phyloP scores from a whole-genome alignment of 2,329 filamentous ascomycete genomes.

The Stemphylium lycopersici region DNA sequence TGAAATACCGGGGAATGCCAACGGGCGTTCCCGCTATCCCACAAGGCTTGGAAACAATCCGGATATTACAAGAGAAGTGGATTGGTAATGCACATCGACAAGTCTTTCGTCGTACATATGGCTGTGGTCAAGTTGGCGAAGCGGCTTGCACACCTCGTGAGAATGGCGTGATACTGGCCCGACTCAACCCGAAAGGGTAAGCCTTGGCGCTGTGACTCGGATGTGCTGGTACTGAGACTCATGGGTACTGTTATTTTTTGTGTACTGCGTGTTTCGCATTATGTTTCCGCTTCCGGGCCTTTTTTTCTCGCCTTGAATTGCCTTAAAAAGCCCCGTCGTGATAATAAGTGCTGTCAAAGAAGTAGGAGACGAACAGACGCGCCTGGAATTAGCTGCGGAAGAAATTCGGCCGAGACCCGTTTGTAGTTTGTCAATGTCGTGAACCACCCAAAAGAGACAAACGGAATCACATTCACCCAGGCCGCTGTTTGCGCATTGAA shows the following conservation, averaged over 20 bases:
- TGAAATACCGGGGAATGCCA: slow-evolving; percentile 9
- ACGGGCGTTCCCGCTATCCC: slow-evolving; percentile 21
- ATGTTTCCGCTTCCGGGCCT: not conserved
- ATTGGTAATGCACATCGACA: not conserved
- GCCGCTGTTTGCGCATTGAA: not conserved
- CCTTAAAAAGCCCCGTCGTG: not conserved
- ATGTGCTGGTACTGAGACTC: not conserved
- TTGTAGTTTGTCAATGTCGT: no score
- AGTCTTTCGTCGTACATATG: slow-evolving; percentile 18
- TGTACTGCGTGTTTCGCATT: not conserved
- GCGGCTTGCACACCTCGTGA: slow-evolving; percentile 10
- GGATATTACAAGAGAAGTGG: slow-evolving; percentile 11
- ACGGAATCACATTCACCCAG: no score
- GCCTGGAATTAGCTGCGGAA: not conserved
- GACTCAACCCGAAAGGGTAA: not conserved
- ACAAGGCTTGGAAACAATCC: slow-evolving; percentile 18
- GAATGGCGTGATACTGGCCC: slow-evolving; percentile 29
- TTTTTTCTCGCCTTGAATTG: not conserved
- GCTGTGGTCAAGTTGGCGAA: slow-evolving; percentile 9
- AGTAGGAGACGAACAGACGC: not conserved
- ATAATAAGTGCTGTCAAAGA: not conserved
- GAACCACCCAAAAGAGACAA: no score
- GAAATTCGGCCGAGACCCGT: no score
- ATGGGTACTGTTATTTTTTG: not conserved
- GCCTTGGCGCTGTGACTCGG: not conserved